Conservation (phyloP, 169 alveolate species). For the Eimeria acervulina region DNA sequence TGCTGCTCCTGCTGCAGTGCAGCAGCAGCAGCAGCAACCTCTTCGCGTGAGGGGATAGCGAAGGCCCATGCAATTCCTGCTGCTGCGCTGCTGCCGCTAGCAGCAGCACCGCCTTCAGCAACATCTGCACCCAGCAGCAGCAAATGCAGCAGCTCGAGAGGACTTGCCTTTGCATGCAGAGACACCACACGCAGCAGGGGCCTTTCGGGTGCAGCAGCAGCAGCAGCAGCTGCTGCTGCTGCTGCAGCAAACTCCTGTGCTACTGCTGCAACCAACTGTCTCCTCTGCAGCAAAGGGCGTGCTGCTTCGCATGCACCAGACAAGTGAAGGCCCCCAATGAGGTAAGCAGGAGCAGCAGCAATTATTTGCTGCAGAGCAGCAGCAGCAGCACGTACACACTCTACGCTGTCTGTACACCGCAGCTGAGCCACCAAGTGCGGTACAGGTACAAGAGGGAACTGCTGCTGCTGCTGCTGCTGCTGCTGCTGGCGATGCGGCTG, state of each 20-base stretch:
- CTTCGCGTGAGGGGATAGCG: background rate
- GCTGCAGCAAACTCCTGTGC: conserved; percentile 20
- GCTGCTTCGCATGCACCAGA: conserved; percentile 47
- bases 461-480: conserved; percentile 17
- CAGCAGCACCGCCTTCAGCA: conserved; percentile 30
- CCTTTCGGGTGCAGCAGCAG: conserved; percentile 29
- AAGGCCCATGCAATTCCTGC: conserved; percentile 52
- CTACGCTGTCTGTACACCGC: conserved; percentile 32
- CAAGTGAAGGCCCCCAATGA: background rate
- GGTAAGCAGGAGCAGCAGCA: conserved; percentile 23
- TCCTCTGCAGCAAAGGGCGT: background rate
- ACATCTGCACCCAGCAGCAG: conserved; percentile 55
- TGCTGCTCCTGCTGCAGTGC: conserved; percentile 9
- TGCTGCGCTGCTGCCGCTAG: conserved; percentile 58
- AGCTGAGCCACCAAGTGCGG: conserved; percentile 39
- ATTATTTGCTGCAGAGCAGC: conserved; percentile 11
- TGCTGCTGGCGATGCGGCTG: conserved; percentile 46
- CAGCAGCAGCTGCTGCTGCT: conserved; percentile 47
- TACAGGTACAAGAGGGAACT: background rate
- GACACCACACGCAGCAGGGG: conserved; percentile 39
- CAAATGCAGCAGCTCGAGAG: conserved; percentile 58
- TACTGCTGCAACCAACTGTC: conserved; percentile 47
- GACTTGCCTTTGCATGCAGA: conserved; percentile 27
- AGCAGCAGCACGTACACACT: conserved; percentile 24
- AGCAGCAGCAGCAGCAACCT: conserved; percentile 44